phyloP scores from a whole-genome alignment of 2,329 filamentous ascomycete genomes.

The Bisporella sp. region DNA sequence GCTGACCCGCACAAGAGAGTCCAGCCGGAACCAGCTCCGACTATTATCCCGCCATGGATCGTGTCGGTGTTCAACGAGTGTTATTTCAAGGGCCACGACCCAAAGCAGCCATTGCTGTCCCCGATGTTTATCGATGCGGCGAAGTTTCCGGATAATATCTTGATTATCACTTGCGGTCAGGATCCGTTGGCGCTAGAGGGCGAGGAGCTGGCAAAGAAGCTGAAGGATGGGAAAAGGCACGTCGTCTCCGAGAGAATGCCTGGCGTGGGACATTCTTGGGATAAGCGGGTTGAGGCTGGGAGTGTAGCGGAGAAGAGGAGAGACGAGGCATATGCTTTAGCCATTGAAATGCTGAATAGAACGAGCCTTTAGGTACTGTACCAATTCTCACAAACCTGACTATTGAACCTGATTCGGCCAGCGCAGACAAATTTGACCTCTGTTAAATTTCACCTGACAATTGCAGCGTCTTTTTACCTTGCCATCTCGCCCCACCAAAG shows the following conservation, averaged over 20 bases:
- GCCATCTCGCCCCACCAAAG: too few relatives aligned
- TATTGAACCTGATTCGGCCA: not conserved
- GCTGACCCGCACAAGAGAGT: constrained; percentile 23
- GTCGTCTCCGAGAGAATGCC: constrained; percentile 20
- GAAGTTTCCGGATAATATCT: constrained; percentile 20
- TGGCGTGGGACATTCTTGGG: constrained; percentile 13
- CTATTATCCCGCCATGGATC: constrained; percentile 15
- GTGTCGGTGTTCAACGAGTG: constrained; percentile 27
- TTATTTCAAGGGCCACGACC: constrained; percentile 25
- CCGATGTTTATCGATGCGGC: constrained; percentile 24
- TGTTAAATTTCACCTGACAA: too few relatives aligned
- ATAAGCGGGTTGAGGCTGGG: constrained; percentile 7
- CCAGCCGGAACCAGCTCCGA: constrained; percentile 20
- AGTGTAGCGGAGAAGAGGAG: constrained; percentile 3
- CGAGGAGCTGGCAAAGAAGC: constrained; percentile 26
- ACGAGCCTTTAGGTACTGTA: not conserved
- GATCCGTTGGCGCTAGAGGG: constrained; percentile 32
- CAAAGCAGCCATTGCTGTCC: constrained; percentile 28
- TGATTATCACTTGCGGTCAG: constrained; percentile 30
- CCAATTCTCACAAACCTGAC: not conserved
- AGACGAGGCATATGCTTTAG: constrained; percentile 7
- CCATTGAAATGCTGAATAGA: constrained; percentile 6
- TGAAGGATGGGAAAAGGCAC: constrained; percentile 17
- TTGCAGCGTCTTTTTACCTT: too few relatives aligned
- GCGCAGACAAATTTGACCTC: not conserved